Evolutionary conservation across 257 asterid species (phyloP).

Genomic region (Solanum ossicruentum): DNA sequence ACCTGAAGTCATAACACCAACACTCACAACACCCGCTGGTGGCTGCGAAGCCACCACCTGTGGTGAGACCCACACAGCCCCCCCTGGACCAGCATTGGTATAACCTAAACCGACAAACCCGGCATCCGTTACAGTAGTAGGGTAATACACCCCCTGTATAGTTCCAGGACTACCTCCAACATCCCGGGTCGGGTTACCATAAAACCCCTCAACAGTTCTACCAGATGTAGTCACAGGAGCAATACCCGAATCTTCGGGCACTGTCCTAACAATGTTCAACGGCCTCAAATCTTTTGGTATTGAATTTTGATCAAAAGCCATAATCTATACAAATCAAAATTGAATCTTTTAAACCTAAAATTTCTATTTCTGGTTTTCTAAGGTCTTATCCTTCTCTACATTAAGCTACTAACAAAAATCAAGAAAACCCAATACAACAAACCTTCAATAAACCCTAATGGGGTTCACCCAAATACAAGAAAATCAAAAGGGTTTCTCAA

Average conservation of each 20-base stretch:
- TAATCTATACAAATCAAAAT: constrained; percentile 1
- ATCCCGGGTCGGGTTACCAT: constrained; percentile 32
- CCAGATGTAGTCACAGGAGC: constrained; percentile 43
- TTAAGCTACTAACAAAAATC: not conserved
- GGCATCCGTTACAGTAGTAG: constrained; percentile 30
- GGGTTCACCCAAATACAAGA: not conserved
- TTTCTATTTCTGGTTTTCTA: not conserved
- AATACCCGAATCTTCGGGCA: constrained; percentile 59
- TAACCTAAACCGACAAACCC: constrained; percentile 45
- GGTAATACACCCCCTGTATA: constrained; percentile 49
- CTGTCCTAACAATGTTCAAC: constrained; percentile 37
- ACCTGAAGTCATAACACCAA: constrained; percentile 21
- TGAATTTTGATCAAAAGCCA: constrained; percentile 81
- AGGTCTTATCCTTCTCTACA: not conserved
- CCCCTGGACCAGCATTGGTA: constrained; percentile 38
- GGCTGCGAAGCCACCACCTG: constrained; percentile 34
- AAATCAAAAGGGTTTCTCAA: not conserved
- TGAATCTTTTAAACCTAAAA: not conserved
- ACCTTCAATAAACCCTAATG: not conserved
- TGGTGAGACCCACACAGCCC: constrained; percentile 56
- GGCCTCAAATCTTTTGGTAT: constrained; percentile 71
- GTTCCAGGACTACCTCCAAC: constrained; percentile 32
- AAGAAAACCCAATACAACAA: not conserved
- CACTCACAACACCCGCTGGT: constrained; percentile 12
- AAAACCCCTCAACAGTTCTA: constrained; percentile 56